phyloP scores from a whole-genome alignment of 106 monocot species.

The Allium cepa region DNA sequence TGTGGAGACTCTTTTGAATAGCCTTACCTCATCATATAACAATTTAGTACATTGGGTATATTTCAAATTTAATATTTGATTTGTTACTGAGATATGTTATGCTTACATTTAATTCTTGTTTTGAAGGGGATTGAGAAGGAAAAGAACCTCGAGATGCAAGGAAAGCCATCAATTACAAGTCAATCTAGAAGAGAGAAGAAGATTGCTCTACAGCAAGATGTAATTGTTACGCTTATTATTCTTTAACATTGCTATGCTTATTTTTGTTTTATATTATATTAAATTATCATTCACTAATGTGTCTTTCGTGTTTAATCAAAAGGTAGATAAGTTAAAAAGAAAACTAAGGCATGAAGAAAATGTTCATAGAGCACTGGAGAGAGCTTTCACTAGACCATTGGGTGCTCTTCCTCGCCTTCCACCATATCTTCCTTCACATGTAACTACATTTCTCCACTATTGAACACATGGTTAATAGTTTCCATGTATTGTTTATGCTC shows the following conservation, averaged over 20 bases:
- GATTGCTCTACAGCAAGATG: conserved; percentile 82
- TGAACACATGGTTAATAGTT: too few relatives aligned
- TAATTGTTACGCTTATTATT: conserved; percentile 2
- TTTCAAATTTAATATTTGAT: not conserved
- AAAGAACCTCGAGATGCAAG: conserved; percentile 38
- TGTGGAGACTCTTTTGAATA: not conserved
- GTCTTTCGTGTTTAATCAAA: not conserved
- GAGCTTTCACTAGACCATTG: conserved; percentile 79
- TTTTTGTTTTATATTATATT: not conserved
- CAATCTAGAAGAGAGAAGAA: conserved; percentile 68
- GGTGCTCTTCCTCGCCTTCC: conserved; percentile 92
- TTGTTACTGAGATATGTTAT: not conserved
- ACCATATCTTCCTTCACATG: conserved; percentile 73
- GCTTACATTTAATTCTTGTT: not conserved
- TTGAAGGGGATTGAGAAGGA: conserved; percentile 41
- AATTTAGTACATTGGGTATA: not conserved
- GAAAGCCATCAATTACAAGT: conserved; percentile 13
- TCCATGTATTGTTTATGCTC: too few relatives aligned
- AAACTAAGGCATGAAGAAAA: conserved; percentile 88
- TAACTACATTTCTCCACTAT: conserved; percentile 10
- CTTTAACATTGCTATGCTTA: not conserved
- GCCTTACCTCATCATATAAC: conserved; percentile 8
- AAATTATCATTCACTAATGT: not conserved
- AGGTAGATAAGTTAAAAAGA: conserved; percentile 90
- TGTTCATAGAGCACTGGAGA: conserved; percentile 79